A percentile compares a stretch with the other conserved stretches of the same genome.
Evolutionary conservation across 495 filamentous ascomycete species (phyloP).

Genomic region (Penicillium atrosanguineum): DNA sequence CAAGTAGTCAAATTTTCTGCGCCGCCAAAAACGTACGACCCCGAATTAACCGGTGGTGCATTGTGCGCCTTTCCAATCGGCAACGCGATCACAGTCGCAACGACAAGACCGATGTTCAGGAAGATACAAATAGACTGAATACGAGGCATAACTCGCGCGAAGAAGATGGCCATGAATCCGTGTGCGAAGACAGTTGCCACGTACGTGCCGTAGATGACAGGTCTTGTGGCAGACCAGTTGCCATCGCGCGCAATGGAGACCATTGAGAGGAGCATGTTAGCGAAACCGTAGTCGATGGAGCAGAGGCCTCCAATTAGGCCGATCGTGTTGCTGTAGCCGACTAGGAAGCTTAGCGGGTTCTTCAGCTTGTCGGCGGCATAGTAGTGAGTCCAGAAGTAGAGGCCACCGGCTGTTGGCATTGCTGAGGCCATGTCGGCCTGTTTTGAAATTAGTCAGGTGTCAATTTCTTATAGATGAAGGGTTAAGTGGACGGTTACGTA

Average conservation of each 20-base stretch:
- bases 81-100: constrained; percentile 63
- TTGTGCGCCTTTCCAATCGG: constrained; percentile 52
- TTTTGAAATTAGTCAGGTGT: background rate
- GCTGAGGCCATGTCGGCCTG: constrained; percentile 64
- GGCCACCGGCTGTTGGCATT: constrained; percentile 67
- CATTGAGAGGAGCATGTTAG: constrained; percentile 51
- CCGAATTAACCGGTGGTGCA: constrained; percentile 33
- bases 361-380: constrained; percentile 58
- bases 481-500: constrained; percentile 9
- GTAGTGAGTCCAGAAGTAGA: constrained; percentile 73
- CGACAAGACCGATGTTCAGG: constrained; percentile 61
- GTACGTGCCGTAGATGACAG: constrained; percentile 63
- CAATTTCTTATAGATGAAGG: background rate
- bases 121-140: constrained; percentile 63
- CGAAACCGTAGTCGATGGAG: constrained; percentile 56
- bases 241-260: constrained; percentile 64
- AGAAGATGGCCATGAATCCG: constrained; percentile 53
- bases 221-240: constrained; percentile 57
- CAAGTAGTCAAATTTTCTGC: constrained; percentile 58
- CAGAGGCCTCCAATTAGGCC: constrained; percentile 64
- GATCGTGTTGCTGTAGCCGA: constrained; percentile 70
- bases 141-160: constrained; percentile 60
- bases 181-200: constrained; percentile 56
- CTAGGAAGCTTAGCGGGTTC: constrained; percentile 64
- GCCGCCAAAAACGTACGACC: constrained; percentile 37